Evolutionary conservation across 2,329 filamentous ascomycete species (phyloP).

Genomic region (Tolypocladium inflatum): DNA sequence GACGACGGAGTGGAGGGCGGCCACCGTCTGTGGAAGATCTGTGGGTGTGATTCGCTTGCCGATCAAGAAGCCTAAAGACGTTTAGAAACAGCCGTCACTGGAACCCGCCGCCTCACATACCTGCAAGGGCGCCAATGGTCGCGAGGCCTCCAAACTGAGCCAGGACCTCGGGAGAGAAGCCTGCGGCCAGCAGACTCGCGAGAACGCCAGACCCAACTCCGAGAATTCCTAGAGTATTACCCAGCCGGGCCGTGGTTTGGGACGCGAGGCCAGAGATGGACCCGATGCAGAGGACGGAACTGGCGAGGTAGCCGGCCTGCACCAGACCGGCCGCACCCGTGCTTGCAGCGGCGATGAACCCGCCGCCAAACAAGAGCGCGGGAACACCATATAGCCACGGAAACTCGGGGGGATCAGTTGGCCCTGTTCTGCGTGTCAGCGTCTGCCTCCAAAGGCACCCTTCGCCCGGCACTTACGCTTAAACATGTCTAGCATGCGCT

Average conservation of each 20-base stretch:
- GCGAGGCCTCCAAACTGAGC: constrained; percentile 73
- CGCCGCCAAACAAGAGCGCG: constrained; percentile 66
- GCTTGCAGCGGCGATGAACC: constrained; percentile 68
- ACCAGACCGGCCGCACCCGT: constrained; percentile 78
- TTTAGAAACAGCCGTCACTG: neutral
- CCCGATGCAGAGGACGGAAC: constrained; percentile 74
- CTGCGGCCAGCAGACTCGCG: constrained; percentile 71
- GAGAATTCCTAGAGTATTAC: constrained; percentile 78
- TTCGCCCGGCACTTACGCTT: constrained; percentile 40
- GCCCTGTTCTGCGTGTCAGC: constrained; percentile 32
- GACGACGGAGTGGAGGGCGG: constrained; percentile 81
- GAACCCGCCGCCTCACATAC: constrained; percentile 15
- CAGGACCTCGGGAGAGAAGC: constrained; percentile 69
- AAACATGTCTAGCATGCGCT: constrained; percentile 91
- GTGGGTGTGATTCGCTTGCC: constrained; percentile 83
- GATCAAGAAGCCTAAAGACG: constrained; percentile 54
- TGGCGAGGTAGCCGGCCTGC: constrained; percentile 79
- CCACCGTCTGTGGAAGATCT: constrained; percentile 80
- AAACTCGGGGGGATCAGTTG: constrained; percentile 81
- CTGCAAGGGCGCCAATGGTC: constrained; percentile 57
- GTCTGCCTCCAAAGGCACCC: neutral
- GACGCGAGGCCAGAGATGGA: constrained; percentile 76
- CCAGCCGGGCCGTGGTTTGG: constrained; percentile 72
- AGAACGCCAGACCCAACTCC: constrained; percentile 77
- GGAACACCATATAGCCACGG: constrained; percentile 80